Conservation (phyloP, 345 rosid genomes). For the Arabidopsis thaliana region TAIR10.1 NC_003075.7:12352001-12352500, state of each 20-base stretch:
- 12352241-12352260: background rate
- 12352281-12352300: background rate
- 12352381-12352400: constrained; percentile 34
- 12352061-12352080: background rate
- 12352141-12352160: background rate
- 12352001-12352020: background rate
- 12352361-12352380: constrained; percentile 34
- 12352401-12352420: background rate
- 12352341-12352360: constrained; percentile 29
- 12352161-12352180: background rate
- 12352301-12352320: constrained; percentile 14
- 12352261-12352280: constrained; percentile 5
- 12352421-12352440: background rate
- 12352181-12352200: background rate
- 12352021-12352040: background rate
- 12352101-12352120: background rate
- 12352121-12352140: background rate
- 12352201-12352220: background rate
- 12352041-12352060: background rate
- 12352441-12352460: constrained; percentile 38
- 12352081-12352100: background rate
- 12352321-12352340: constrained; percentile 33
- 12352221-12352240: background rate
- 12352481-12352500: constrained; percentile 36
- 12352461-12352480: constrained; percentile 37